Evolutionary conservation across 2,329 filamentous ascomycete species (phyloP).

Genomic region (Fusarium nematophilum): DNA sequence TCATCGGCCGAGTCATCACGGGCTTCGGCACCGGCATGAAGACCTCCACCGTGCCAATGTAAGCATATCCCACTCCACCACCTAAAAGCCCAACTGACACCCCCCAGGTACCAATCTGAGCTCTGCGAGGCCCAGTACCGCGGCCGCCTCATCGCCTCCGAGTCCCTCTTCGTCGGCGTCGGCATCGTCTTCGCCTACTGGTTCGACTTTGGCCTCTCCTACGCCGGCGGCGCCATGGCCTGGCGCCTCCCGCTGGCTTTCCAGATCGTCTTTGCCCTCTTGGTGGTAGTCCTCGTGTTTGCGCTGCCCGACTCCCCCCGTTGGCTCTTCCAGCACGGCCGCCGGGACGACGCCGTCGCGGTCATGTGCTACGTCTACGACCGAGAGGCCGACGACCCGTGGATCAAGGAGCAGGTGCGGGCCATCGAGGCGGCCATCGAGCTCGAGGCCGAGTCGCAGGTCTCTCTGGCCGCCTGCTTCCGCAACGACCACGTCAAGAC

Average conservation of each 20-base stretch:
- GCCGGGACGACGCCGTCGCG: slow-evolving; percentile 49
- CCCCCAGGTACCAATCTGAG: slow-evolving; percentile 41
- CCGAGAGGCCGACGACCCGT: slow-evolving; percentile 48
- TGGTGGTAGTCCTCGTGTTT: slow-evolving; percentile 47
- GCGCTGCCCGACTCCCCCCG: slow-evolving; percentile 55
- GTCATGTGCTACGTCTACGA: slow-evolving; percentile 55
- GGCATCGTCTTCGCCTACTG: slow-evolving; percentile 55
- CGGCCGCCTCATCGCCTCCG: slow-evolving; percentile 64
- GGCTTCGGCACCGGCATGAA: slow-evolving; percentile 60
- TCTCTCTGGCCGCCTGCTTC: slow-evolving; percentile 17
- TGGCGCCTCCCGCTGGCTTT: slow-evolving; percentile 46
- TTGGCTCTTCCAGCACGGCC: slow-evolving; percentile 53
- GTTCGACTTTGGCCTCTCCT: slow-evolving; percentile 53
- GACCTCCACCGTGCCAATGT: slow-evolving; percentile 53
- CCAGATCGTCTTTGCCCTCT: slow-evolving; percentile 50
- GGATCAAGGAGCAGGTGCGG: slow-evolving; percentile 48
- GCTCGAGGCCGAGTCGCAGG: slow-evolving; percentile 42
- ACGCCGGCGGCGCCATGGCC: slow-evolving; percentile 39
- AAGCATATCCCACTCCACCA: background rate
- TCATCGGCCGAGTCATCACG: slow-evolving; percentile 61
- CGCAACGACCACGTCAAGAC: slow-evolving; percentile 34
- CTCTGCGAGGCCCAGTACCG: slow-evolving; percentile 57
- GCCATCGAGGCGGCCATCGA: slow-evolving; percentile 57
- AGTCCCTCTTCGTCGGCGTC: slow-evolving; percentile 52
- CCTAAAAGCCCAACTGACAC: background rate